Evolutionary conservation across 306 rosid genomes (phyloP).

Genomic region (Hylodesmum podocarpum): DNA sequence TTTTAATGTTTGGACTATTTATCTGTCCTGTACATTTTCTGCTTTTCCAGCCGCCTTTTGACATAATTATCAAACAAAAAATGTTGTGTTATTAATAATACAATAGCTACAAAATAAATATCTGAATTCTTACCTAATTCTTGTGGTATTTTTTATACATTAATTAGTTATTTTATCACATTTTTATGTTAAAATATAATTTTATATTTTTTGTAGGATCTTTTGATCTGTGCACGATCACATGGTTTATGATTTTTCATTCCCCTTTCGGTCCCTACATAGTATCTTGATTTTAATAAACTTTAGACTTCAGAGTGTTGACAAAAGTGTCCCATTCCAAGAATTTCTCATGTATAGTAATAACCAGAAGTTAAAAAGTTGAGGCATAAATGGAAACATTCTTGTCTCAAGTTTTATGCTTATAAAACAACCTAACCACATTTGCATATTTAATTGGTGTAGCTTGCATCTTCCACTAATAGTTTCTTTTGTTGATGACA

Average conservation of each 20-base stretch:
- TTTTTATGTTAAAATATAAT: background rate
- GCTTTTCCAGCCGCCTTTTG: background rate
- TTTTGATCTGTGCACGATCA: background rate
- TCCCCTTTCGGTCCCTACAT: background rate
- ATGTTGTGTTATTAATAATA: background rate
- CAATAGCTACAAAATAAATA: background rate
- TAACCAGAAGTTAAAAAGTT: background rate
- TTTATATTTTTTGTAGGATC: background rate
- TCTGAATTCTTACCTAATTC: background rate
- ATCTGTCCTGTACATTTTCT: background rate
- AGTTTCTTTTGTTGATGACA: conserved; percentile 21
- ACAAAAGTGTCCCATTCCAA: background rate
- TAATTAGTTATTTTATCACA: background rate
- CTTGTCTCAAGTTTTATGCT: conserved; percentile 18
- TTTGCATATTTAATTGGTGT: conserved; percentile 14
- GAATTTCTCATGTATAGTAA: background rate
- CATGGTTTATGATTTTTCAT: background rate
- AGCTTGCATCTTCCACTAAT: conserved; percentile 22
- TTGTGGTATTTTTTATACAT: background rate
- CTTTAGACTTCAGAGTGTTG: background rate
- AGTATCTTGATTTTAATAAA: background rate
- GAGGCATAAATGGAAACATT: conserved; percentile 16
- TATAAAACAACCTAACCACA: conserved; percentile 14
- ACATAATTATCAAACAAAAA: background rate
- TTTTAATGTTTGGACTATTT: background rate